phyloP scores from a whole-genome alignment of 2,329 filamentous ascomycete species.

The Aureobasidium mangrovei region DNA sequence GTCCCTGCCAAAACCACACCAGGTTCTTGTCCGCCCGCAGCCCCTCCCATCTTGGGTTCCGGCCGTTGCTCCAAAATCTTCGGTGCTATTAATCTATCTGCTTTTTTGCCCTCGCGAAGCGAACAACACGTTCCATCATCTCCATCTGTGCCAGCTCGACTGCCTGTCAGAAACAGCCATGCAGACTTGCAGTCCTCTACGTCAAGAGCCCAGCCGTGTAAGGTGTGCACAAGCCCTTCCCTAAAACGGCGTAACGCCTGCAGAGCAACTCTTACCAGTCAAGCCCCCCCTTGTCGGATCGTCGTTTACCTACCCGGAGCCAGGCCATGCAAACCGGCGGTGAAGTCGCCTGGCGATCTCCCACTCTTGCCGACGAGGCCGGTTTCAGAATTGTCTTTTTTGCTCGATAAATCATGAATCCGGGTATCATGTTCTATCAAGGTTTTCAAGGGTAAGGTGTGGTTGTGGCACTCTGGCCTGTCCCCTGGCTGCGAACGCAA shows the following conservation, averaged over 20 bases:
- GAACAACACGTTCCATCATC: neutral
- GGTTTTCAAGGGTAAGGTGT: neutral
- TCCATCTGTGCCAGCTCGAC: neutral
- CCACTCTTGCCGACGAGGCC: slow-evolving; percentile 1
- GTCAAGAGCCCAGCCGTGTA: neutral
- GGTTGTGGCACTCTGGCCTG: neutral
- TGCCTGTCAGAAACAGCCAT: neutral
- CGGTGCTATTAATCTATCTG: neutral
- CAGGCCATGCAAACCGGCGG: slow-evolving; percentile 10
- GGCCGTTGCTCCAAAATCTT: neutral
- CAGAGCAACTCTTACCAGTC: neutral
- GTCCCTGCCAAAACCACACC: no score
- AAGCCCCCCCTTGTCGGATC: neutral
- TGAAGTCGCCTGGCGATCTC: slow-evolving; percentile 7
- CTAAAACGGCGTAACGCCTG: neutral
- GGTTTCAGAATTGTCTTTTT: slow-evolving; percentile 2
- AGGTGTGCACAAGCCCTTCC: neutral
- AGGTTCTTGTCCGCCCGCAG: no score
- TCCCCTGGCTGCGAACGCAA: neutral
- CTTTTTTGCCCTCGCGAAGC: neutral
- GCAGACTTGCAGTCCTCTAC: neutral
- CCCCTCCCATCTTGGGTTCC: neutral
- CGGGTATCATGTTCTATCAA: slow-evolving; percentile 5
- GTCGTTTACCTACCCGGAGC: slow-evolving; percentile 3
- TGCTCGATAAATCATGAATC: neutral